Conservation (phyloP, 2,329 filamentous ascomycete genomes). For the Aspergillus bombycis region DNA sequence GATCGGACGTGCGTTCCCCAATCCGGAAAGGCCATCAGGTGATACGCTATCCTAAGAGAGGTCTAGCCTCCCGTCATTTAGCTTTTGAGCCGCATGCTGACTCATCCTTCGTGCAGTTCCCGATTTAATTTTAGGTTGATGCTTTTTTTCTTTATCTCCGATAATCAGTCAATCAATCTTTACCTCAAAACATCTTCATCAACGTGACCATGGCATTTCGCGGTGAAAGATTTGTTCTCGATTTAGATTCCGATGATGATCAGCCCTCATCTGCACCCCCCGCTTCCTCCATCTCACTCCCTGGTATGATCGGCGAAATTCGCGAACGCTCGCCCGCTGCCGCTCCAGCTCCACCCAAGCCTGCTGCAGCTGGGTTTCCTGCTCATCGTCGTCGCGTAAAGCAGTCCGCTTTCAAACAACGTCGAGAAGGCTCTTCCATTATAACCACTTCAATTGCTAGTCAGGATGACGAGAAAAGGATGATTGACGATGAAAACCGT, state of each 20-base stretch:
- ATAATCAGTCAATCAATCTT: neutral
- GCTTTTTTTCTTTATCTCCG: slow-evolving; percentile 14
- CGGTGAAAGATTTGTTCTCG: slow-evolving; percentile 64
- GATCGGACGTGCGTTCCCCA: slow-evolving; percentile 18
- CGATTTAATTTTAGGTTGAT: neutral
- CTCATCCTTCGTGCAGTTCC: slow-evolving; percentile 11
- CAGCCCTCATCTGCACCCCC: slow-evolving; percentile 34
- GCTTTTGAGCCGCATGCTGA: slow-evolving; percentile 44
- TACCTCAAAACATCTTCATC: neutral
- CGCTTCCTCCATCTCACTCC: slow-evolving; percentile 27
- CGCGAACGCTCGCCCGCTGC: slow-evolving; percentile 69
- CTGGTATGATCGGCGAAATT: slow-evolving; percentile 70
- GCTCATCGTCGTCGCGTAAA: slow-evolving; percentile 76
- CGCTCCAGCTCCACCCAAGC: slow-evolving; percentile 48
- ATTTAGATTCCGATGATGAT: slow-evolving; percentile 58
- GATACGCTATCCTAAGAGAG: slow-evolving; percentile 23
- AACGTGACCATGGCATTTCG: slow-evolving; percentile 51
- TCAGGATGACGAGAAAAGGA: slow-evolving; percentile 60
- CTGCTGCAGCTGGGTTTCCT: slow-evolving; percentile 81
- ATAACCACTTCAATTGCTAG: slow-evolving; percentile 2
- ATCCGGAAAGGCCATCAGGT: slow-evolving; percentile 16
- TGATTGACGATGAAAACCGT: slow-evolving; percentile 83
- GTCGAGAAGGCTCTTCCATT: slow-evolving; percentile 33
- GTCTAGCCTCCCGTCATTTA: slow-evolving; percentile 32
- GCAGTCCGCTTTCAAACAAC: slow-evolving; percentile 79